Evolutionary conservation across 1,139 yeast species (phyloP), one percentile per base, ranked within the genome.

Genomic region (Candida mesenterica): DNA sequence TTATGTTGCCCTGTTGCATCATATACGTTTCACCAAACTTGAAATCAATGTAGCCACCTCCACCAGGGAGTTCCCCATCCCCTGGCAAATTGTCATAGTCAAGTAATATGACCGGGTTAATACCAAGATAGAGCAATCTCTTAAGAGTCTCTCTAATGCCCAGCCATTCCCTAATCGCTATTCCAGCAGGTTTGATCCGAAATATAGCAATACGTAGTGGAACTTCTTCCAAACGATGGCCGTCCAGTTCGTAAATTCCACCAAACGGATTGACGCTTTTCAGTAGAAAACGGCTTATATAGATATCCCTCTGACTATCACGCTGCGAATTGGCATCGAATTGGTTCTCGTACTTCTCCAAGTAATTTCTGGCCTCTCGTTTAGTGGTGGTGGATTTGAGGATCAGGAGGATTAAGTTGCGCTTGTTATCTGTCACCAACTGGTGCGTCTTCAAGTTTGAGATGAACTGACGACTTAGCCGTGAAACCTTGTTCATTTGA

Each of bases 331-430:
- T 45, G 38, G 58, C 57, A 37, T 62, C 63, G 44, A 65, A 63
- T 43, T 63, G 72, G 49, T 67, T 60, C 53, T 69, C 62, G 48
- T 84, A 84, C 55, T 80, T 82, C 27, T 72, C 61, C 33, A 84
- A 57, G 50, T 83, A 84, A 40, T 78, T 79, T 43, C 70, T 68
- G 3, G 88, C 87, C 52, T 84, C 94, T 44, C 94, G 58, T 53
- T 82, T 82, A 1, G 92, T 83, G 9, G 90, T 84, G 4, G 94
- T 82, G 4, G 88, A 79, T 48, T 76, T 79, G 36, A 84, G 61
- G 20, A 84, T 82, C 4, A 88, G 78, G 15, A 82, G 60, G n/a
- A 83, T 79, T 32, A 84, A 58, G 42, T 79, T 79, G 31, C 75
- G 47, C 39, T 68, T 70, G 20, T 69, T 62, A 42, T 59, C 63